phyloP scores from a whole-genome alignment of 106 monocot species.

The Dioscorea zingiberensis region DNA sequence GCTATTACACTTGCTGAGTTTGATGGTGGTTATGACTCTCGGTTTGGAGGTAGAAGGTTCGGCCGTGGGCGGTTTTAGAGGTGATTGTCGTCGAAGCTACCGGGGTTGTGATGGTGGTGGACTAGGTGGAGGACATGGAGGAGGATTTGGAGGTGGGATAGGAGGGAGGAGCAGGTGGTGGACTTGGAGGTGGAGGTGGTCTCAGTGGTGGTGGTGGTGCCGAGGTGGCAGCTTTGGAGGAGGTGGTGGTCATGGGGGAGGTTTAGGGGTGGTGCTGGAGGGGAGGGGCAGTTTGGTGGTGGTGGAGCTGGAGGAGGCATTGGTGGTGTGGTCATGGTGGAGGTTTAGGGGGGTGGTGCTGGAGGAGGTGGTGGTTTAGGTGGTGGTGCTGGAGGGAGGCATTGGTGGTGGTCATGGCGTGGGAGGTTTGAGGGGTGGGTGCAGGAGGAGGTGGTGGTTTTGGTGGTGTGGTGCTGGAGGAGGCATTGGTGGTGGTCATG shows the following conservation, averaged over 20 bases:
- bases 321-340: too few species aligned
- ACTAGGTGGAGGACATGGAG: not conserved
- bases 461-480: too few species aligned
- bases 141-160: not conserved
- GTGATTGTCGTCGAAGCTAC: not conserved
- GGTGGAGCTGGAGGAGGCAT: too few species aligned
- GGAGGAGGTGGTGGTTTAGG: too few species aligned
- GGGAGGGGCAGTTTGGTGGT: too few species aligned
- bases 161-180: not conserved
- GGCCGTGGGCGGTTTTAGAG: not conserved
- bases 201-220: not conserved
- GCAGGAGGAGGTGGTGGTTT: too few species aligned
- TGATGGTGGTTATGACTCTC: not conserved
- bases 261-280: not conserved
- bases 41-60: not conserved
- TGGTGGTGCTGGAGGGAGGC: too few species aligned
- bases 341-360: too few species aligned
- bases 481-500: not conserved
- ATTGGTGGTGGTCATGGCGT: too few species aligned
- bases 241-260: not conserved
- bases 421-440: too few species aligned
- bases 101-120: not conserved
- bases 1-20: not conserved
- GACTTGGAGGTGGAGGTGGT: not conserved
- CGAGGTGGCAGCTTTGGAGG: not conserved